Conservation (phyloP, 768 basidiomycete genomes). For the Agrocybe praecox region DNA sequence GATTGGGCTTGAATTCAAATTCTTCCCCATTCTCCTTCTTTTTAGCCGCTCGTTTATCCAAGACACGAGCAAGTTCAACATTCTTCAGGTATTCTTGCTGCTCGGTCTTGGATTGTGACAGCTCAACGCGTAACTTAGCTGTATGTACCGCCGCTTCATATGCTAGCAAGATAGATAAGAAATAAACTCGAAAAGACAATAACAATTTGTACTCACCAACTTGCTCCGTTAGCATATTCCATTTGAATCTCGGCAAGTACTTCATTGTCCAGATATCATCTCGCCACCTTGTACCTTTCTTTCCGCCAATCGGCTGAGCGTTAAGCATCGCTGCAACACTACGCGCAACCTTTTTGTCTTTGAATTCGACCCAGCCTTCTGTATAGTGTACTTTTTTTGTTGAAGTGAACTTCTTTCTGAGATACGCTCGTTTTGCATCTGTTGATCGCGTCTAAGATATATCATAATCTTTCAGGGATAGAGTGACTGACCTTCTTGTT, state of each 20-base stretch:
- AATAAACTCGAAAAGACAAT: not conserved
- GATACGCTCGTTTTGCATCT: conserved; percentile 90
- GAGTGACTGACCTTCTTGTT: conserved; percentile 75
- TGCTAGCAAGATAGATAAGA: conserved; percentile 47
- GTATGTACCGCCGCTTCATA: conserved; percentile 90
- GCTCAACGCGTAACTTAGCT: conserved; percentile 88
- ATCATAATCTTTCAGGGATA: not conserved
- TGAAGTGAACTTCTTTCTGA: conserved; percentile 77
- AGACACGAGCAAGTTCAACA: conserved; percentile 87
- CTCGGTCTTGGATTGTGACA: conserved; percentile 85
- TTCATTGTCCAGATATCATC: conserved; percentile 99
- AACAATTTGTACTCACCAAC: conserved; percentile 67
- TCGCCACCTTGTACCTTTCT: conserved; percentile 87
- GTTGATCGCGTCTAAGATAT: not conserved
- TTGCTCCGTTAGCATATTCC: conserved; percentile 99
- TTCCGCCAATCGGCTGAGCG: conserved; percentile 92
- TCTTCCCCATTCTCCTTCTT: conserved; percentile 61
- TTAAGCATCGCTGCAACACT: conserved; percentile 95
- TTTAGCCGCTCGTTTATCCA: conserved; percentile 78
- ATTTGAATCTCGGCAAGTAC: conserved; percentile 96
- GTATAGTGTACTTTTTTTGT: conserved; percentile 88
- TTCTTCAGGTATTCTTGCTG: conserved; percentile 93
- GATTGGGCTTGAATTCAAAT: conserved; percentile 40
- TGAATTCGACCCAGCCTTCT: conserved; percentile 99
- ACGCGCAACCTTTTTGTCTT: conserved; percentile 89